These are phyloP conservation scores for Fusarium algeriense DNA, from an alignment of 2,329 filamentous ascomycete species.

Conservation along the genomic window DNA sequence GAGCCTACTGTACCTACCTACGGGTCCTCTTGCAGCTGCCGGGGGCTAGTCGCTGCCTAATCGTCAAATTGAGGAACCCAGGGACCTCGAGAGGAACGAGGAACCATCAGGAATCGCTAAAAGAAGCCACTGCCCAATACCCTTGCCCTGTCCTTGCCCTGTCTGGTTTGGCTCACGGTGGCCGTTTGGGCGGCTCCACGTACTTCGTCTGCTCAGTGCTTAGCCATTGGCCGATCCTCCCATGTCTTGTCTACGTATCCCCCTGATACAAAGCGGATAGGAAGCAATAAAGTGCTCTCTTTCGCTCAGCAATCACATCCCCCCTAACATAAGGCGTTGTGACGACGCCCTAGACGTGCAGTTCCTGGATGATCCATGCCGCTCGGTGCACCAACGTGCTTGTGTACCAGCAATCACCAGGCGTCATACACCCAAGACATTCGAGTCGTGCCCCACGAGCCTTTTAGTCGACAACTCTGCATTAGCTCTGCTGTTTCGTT, in stretches of 20 bases:
- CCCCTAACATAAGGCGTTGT: constrained; percentile 39
- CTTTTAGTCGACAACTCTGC: constrained; percentile 37
- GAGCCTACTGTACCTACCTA: constrained; percentile 18
- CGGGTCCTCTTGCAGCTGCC: constrained; percentile 37
- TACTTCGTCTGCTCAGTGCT: constrained; percentile 27
- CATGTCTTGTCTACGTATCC: constrained; percentile 29
- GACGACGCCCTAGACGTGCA: constrained; percentile 43
- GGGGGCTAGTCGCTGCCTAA: constrained; percentile 46
- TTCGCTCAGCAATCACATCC: constrained; percentile 43
- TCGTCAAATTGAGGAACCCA: constrained; percentile 31
- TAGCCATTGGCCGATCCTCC: constrained; percentile 41
- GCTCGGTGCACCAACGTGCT: constrained; percentile 34
- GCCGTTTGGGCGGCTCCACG: constrained; percentile 40
- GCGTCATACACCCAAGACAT: constrained; percentile 41
- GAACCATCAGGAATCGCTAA: constrained; percentile 30
- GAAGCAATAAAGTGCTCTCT: constrained; percentile 30
- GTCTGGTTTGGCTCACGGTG: constrained; percentile 41
- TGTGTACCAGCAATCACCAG: constrained; percentile 39
- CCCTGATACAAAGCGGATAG: constrained; percentile 29
- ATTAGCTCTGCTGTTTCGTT: constrained; percentile 49
- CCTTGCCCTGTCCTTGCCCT: constrained; percentile 38
- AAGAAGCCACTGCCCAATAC: constrained; percentile 39
- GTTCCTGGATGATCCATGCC: constrained; percentile 44
- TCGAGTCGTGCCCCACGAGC: constrained; percentile 40
- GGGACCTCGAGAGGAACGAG: constrained; percentile 25